These are phyloP conservation scores for Exsudoporus frostii DNA, from an alignment of 768 basidiomycete genomes.

Conservation along the genomic window DNA sequence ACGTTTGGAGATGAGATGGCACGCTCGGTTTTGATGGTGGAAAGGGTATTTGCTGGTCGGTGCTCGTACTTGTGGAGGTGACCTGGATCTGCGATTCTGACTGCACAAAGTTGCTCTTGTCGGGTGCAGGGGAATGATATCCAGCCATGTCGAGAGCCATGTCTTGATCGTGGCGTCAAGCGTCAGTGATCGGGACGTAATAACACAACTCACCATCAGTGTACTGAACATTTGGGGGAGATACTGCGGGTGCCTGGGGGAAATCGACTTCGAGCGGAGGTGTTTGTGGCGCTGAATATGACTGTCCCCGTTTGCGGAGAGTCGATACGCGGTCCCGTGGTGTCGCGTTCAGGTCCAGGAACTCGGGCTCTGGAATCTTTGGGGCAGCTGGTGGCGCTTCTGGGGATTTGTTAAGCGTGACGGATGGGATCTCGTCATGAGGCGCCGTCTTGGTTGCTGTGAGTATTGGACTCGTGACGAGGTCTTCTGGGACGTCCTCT, in stretches of 20 bases:
- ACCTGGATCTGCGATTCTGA: constrained; percentile 12
- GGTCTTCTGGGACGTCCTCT: constrained; percentile 86
- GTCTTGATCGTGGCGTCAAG: constrained; percentile 39
- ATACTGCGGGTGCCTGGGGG: constrained; percentile 38
- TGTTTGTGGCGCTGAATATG: constrained; percentile 27
- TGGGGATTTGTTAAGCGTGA: constrained; percentile 17
- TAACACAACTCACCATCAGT: constrained; percentile 44
- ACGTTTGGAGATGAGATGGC: constrained; percentile 25
- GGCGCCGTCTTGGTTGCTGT: constrained; percentile 46
- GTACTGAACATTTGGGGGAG: constrained; percentile 59
- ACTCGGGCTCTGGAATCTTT: constrained; percentile 63
- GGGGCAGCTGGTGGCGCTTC: constrained; percentile 6
- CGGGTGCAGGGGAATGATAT: constrained; percentile 49
- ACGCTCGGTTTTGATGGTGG: constrained; percentile 17
- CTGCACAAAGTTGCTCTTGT: not conserved
- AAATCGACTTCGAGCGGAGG: constrained; percentile 44
- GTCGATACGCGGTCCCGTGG: constrained; percentile 9
- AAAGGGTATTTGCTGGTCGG: constrained; percentile 16
- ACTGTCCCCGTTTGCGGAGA: constrained; percentile 24
- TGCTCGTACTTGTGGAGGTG: not conserved
- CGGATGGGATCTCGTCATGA: constrained; percentile 30
- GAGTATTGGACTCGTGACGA: constrained; percentile 91
- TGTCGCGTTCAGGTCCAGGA: constrained; percentile 74
- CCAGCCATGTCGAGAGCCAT: constrained; percentile 81
- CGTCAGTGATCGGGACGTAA: constrained; percentile 2